phyloP scores from a whole-genome alignment of 2,329 filamentous ascomycete genomes.

The Macrophomina pseudophaseolina region DNA sequence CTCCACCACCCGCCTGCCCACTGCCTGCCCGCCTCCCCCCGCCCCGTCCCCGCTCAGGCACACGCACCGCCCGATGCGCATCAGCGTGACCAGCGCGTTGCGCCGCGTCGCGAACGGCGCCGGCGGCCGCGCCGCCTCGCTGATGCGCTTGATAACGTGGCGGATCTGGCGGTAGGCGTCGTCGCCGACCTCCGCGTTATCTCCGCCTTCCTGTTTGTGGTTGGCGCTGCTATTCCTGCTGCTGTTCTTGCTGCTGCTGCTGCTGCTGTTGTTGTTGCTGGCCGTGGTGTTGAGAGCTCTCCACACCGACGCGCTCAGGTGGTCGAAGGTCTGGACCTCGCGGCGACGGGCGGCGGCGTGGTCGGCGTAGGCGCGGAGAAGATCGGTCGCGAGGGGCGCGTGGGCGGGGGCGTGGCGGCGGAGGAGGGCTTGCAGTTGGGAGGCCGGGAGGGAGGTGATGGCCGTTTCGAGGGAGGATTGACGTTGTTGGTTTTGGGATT shows the following conservation, averaged over 20 bases:
- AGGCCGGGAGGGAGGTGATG: neutral
- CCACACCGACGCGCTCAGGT: too few species aligned
- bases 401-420: neutral
- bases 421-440: neutral
- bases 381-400: neutral
- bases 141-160: neutral
- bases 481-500: neutral
- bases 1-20: neutral
- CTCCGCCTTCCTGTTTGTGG: too few species aligned
- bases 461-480: neutral
- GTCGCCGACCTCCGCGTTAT: too few species aligned
- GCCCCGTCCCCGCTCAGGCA: neutral
- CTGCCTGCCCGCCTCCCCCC: too few species aligned
- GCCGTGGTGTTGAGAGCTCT: too few species aligned
- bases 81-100: constrained; percentile 1
- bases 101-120: neutral
- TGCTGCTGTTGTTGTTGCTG: too few species aligned
- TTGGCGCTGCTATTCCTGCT: too few species aligned
- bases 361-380: neutral
- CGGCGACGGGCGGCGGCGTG: neutral
- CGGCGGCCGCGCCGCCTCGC: neutral
- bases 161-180: neutral
- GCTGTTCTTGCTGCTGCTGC: too few species aligned
- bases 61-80: neutral
- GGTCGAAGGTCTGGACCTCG: too few species aligned